These are phyloP conservation scores for Hypoxylon sp. DNA, from an alignment of 2,329 filamentous ascomycete genomes.

Conservation along the genomic window DNA sequence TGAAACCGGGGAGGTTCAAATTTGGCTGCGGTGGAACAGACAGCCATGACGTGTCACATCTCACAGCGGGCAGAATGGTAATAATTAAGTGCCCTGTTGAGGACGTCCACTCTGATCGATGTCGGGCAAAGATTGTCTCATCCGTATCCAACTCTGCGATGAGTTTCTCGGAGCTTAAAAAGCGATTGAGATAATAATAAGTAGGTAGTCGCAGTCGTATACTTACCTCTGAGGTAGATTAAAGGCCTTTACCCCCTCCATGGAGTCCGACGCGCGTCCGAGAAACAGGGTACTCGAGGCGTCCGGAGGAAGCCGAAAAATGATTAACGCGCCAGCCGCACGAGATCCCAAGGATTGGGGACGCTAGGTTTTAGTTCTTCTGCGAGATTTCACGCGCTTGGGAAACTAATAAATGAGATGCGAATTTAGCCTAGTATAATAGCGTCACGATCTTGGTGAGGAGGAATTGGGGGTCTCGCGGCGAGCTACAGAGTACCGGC, in stretches of 20 bases:
- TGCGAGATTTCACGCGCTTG: conserved; percentile 26
- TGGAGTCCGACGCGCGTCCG: conserved; percentile 38
- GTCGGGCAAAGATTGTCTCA: conserved; percentile 7
- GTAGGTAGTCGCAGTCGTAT: conserved; percentile 14
- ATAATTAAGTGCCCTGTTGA: conserved; percentile 14
- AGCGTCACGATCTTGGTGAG: conserved; percentile 29
- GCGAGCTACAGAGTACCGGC: conserved; percentile 25
- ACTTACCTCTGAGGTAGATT: not conserved
- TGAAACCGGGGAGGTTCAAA: conserved; percentile 38
- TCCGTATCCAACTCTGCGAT: conserved; percentile 11
- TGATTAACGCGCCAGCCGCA: conserved; percentile 44
- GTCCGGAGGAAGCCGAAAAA: conserved; percentile 51
- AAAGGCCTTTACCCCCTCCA: conserved; percentile 3
- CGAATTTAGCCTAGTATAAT: conserved; percentile 41
- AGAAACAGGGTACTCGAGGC: conserved; percentile 21
- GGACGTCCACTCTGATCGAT: conserved; percentile 5
- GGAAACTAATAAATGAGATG: conserved; percentile 25
- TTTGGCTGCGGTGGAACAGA: conserved; percentile 40
- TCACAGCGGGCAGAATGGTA: conserved; percentile 9
- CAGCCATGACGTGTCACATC: conserved; percentile 32
- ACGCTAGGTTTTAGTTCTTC: conserved; percentile 37
- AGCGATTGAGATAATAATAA: not conserved
- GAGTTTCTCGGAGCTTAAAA: conserved; percentile 2
- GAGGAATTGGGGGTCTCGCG: conserved; percentile 6
- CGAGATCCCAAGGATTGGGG: conserved; percentile 44